These are phyloP conservation scores for Fusarium oxysporum DNA, from an alignment of 2,329 filamentous ascomycete genomes.

Conservation along the genomic window DNA sequence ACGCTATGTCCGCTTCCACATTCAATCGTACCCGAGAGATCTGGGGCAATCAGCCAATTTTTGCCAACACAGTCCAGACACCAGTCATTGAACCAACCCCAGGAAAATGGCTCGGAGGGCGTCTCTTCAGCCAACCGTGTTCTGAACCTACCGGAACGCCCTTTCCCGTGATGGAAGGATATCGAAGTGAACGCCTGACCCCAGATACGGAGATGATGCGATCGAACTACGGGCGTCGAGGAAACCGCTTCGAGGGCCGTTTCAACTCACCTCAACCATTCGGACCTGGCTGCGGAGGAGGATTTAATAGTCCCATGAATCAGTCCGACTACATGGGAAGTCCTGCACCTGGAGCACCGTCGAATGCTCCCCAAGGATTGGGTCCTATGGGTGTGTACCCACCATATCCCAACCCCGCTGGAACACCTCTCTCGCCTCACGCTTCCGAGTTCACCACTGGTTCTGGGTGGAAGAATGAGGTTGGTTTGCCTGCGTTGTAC, in stretches of 20 bases:
- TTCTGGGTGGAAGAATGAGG: slow-evolving; percentile 67
- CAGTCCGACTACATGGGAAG: slow-evolving; percentile 54
- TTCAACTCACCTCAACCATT: slow-evolving; percentile 52
- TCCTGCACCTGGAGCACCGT: slow-evolving; percentile 50
- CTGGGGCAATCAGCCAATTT: slow-evolving; percentile 65
- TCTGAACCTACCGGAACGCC: slow-evolving; percentile 53
- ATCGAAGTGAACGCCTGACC: slow-evolving; percentile 59
- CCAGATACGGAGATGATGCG: slow-evolving; percentile 63
- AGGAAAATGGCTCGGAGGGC: slow-evolving; percentile 59
- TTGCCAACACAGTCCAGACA: slow-evolving; percentile 51
- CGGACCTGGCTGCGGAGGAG: slow-evolving; percentile 51
- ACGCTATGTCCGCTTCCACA: slow-evolving; percentile 62
- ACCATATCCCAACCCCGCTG: slow-evolving; percentile 66
- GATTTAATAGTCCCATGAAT: slow-evolving; percentile 49
- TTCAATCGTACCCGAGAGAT: slow-evolving; percentile 67
- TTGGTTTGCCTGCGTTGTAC: slow-evolving; percentile 46
- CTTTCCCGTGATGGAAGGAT: slow-evolving; percentile 54
- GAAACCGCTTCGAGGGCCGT: slow-evolving; percentile 60
- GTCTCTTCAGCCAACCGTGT: slow-evolving; percentile 54
- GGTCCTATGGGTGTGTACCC: slow-evolving; percentile 55
- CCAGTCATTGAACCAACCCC: slow-evolving; percentile 53
- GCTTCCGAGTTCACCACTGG: slow-evolving; percentile 78
- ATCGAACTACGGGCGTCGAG: slow-evolving; percentile 57
- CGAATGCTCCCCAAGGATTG: slow-evolving; percentile 51
- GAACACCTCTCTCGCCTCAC: slow-evolving; percentile 77